phyloP scores from a whole-genome alignment of 352 stramenopile genomes.

The Achlya hypogyna region DNA sequence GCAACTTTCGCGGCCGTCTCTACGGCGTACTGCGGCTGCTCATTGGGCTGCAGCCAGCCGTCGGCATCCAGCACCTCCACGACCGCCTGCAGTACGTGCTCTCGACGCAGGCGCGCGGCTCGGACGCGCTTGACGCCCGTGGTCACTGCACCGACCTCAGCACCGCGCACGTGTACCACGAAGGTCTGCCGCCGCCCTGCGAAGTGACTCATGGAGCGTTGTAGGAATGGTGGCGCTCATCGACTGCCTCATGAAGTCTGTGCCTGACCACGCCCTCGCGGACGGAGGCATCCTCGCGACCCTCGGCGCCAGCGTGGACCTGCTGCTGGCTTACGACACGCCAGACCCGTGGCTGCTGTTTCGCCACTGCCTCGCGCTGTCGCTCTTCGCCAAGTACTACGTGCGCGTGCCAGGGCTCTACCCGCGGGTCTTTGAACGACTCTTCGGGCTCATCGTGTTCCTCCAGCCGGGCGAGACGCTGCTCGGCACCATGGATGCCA shows the following conservation, averaged over 20 bases:
- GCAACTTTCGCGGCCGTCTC: slow-evolving; percentile 69
- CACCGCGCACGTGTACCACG: slow-evolving; percentile 63
- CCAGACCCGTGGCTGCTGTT: slow-evolving; percentile 62
- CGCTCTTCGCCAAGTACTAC: slow-evolving; percentile 72
- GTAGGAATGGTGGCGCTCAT: slow-evolving; percentile 44
- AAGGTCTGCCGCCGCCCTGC: slow-evolving; percentile 24
- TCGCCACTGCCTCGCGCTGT: slow-evolving; percentile 55
- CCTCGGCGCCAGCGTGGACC: slow-evolving; percentile 39
- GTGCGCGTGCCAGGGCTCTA: slow-evolving; percentile 43
- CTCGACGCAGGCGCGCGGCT: slow-evolving; percentile 33
- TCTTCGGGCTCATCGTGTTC: slow-evolving; percentile 69
- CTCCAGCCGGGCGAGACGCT: slow-evolving; percentile 55
- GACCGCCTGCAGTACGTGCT: slow-evolving; percentile 52
- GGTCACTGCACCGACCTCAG: slow-evolving; percentile 50
- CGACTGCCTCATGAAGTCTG: slow-evolving; percentile 70
- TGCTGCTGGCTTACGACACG: slow-evolving; percentile 44
- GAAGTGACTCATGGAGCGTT: background rate
- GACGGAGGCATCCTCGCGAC: slow-evolving; percentile 32
- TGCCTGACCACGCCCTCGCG: slow-evolving; percentile 36
- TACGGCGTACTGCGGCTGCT: slow-evolving; percentile 65
- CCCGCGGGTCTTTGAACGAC: slow-evolving; percentile 61
- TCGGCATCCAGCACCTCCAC: slow-evolving; percentile 42
- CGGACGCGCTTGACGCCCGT: slow-evolving; percentile 39
- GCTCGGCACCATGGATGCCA: slow-evolving; percentile 50
- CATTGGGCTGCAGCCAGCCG: slow-evolving; percentile 42